Evolutionary conservation across 768 basidiomycete species (phyloP), one percentile per base, ranked within the genome.

Genomic region (Pulveroboletus sp.): DNA sequence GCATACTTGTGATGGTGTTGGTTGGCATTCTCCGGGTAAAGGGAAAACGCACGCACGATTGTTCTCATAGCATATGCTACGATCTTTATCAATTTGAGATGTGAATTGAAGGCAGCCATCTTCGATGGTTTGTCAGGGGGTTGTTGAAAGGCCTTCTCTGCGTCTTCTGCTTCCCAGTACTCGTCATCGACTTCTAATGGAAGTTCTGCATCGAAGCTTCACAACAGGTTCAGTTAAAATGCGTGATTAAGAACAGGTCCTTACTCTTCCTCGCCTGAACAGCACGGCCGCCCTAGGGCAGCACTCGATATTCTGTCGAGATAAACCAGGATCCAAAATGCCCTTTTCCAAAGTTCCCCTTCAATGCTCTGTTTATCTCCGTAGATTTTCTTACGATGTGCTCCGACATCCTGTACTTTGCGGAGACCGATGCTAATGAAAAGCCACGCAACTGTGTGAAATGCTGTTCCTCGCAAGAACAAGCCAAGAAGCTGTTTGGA

Each of bases 171-270:
- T 53, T 81, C 77, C 89, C 89, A 93, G 61, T 82, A 90, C 53
- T 84, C 80, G 57, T 86, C 85, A 55, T 94, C 89, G 13, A 92
- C 84, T 64, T 91, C 89, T 12, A 88, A 74, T 34, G 89, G 89
- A 29, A 88, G 70, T 39, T 90, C 90, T 23, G 86, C 71, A 62
- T 94, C 92, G 62, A 89, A 90, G 63, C 90, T 93, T 55, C n/a
- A 53, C 45, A 54, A 24, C 22, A n/a, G 35, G 19, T 44, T 61
- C 17, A 59, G 43, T 43, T 20, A 47, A 31, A 45, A 29, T 1
- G 31, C 27, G 29, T 23, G 29, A 45, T 30, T n/a, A 19, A 11
- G 13, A 34, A 9, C 14, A 20, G n/a, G 24, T 4, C 24, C 78
- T 68, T 52, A 87, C 85, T 87, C 85, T 71, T 86, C 85, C 61